Evolutionary conservation across 495 filamentous ascomycete species (phyloP), one percentile per base, ranked within the genome.

Genomic region (Penicillium paxilli): DNA sequence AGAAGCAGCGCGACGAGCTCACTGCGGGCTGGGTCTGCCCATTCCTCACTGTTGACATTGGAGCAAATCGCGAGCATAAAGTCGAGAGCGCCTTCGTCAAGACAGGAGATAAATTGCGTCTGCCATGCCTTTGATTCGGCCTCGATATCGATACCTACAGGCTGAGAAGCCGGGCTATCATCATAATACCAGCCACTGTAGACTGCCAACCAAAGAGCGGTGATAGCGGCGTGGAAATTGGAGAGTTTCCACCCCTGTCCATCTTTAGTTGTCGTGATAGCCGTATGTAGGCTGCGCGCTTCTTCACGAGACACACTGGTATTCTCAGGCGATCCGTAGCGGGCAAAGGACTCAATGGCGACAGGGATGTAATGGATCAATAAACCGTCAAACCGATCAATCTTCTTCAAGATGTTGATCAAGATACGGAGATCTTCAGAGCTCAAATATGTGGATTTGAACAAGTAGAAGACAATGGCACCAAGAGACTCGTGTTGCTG

Each of bases 121-220:
- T 84, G 83, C 38, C 89, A 84, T 54, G 83, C 78, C 35, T 83
- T 81, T 21, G 84, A 83, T 67, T 94, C 91, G 26, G 78, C 78
- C 44, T 84, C 80, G 5, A 83, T 68, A 54, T 88, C 80, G 56
- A 82, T 74, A 1, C 78, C 80, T 16, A 78, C 71, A 21, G 83
- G 66, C n/a, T 77, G 71, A 4, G 74, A 77, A 22, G 76, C 73
- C 40, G 76, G 76, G 49, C 76, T 72, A 48, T 85, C 79, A 58
- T 96, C 92, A 54, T 86, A 76, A 65, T 90, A 96, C 78, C 88
- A 91, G 12, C 87, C 90, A 65, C 90, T 96, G 67, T 96, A 96
- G 51, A 96, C 90, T 40, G 88, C 85, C 32, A 97, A 80, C 94
- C 94, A 99, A 78, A 87, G 87, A 4, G 83, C 81, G 22, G 79